Conservation (phyloP, 1,139 yeast species). For the Kodamaea arcana region DNA sequence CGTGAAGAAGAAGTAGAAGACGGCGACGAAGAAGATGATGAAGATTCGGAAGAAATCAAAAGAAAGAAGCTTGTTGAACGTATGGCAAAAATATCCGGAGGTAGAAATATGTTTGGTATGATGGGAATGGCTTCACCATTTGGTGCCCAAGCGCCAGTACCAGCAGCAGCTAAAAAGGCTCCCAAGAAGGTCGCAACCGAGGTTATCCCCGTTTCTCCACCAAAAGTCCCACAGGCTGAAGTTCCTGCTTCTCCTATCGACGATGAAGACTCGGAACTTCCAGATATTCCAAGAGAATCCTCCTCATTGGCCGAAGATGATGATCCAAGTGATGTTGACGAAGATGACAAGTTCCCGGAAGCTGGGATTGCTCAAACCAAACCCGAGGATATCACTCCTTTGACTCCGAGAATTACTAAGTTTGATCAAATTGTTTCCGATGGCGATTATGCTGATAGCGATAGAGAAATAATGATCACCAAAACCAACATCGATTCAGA, state of each 20-base stretch:
- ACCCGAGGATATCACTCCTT: slow-evolving; percentile 12
- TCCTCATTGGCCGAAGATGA: slow-evolving; percentile 32
- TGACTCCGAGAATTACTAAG: slow-evolving; percentile 10
- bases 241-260: background rate
- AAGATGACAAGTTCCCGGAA: slow-evolving; percentile 13
- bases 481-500: slow-evolving; percentile 23
- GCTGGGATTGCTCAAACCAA: slow-evolving; percentile 13
- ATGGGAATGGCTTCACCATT: slow-evolving; percentile 63
- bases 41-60: slow-evolving; percentile 75
- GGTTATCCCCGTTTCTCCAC: background rate
- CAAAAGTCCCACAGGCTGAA: background rate
- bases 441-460: slow-evolving; percentile 16
- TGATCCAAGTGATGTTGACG: slow-evolving; percentile 21
- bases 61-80: slow-evolving; percentile 81
- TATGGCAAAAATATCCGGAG: slow-evolving; percentile 94
- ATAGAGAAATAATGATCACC: slow-evolving; percentile 11
- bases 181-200: slow-evolving; percentile 4
- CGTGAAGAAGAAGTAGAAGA: slow-evolving; percentile 15
- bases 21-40: slow-evolving; percentile 26
- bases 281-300: slow-evolving; percentile 16
- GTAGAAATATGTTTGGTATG: slow-evolving; percentile 85
- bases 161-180: slow-evolving; percentile 15
- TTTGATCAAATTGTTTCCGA: slow-evolving; percentile 13
- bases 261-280: background rate
- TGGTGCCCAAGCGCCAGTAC: slow-evolving; percentile 34